Conservation (phyloP, 805 yeast genomes). For the Kodamaea nitidulidarum region DNA sequence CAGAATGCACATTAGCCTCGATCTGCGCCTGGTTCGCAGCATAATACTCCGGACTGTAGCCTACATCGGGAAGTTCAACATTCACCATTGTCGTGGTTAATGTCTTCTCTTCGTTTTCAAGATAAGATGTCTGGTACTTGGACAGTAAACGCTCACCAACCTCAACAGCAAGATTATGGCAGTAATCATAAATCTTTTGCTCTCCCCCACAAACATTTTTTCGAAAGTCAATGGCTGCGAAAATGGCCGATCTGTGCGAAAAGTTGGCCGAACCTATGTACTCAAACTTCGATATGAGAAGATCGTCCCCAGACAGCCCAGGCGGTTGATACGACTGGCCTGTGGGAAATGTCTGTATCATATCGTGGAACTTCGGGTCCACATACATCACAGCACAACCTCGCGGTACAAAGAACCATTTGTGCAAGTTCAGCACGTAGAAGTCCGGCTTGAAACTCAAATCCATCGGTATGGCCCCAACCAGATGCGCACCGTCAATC, state of each 20-base stretch:
- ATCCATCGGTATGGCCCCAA: slow-evolving; percentile 49
- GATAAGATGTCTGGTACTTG: slow-evolving; percentile 34
- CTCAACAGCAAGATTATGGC: slow-evolving; percentile 38
- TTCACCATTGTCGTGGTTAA: slow-evolving; percentile 43
- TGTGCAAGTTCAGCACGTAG: slow-evolving; percentile 59
- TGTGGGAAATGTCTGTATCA: slow-evolving; percentile 55
- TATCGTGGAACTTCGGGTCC: slow-evolving; percentile 44
- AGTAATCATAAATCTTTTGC: slow-evolving; percentile 45
- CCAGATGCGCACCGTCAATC: slow-evolving; percentile 74
- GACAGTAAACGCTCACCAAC: slow-evolving; percentile 39
- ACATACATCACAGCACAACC: slow-evolving; percentile 60
- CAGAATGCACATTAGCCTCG: background rate
- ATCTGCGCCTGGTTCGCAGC: too few relatives aligned
- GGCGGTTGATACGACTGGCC: slow-evolving; percentile 44
- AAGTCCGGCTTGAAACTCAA: slow-evolving; percentile 54
- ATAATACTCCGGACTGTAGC: too few relatives aligned
- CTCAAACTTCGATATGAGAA: slow-evolving; percentile 46
- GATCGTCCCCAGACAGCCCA: slow-evolving; percentile 19
- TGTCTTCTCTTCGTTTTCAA: slow-evolving; percentile 33
- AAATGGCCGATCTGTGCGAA: slow-evolving; percentile 39
- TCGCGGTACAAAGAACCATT: slow-evolving; percentile 61
- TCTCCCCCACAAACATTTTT: slow-evolving; percentile 59
- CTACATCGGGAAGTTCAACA: slow-evolving; percentile 34
- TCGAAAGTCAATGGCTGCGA: slow-evolving; percentile 51
- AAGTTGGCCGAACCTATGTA: slow-evolving; percentile 23